A percentile compares a stretch with the other conserved stretches of the same genome.
These are phyloP conservation scores for Vitis hybrid DNA, from an alignment of 177 flowering plant species.

Conservation along the genomic window DNA sequence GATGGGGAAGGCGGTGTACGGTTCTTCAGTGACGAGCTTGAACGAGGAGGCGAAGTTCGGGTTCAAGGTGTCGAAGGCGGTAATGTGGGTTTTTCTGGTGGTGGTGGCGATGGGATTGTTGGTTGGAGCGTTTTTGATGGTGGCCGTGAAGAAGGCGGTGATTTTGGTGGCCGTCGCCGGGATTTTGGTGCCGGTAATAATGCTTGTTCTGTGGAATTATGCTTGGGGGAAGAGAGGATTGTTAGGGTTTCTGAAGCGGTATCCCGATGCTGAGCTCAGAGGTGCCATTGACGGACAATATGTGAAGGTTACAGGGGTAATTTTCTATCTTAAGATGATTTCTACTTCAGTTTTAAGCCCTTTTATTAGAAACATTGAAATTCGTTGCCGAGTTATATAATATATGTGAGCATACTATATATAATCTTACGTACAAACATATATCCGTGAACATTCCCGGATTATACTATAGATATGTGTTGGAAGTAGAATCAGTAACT, in stretches of 20 bases:
- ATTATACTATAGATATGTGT: too few species aligned
- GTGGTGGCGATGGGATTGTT: slow-evolving; percentile 59
- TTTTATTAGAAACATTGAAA: background rate
- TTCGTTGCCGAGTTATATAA: too few species aligned
- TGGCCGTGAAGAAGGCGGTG: slow-evolving; percentile 69
- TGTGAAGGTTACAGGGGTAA: slow-evolving; percentile 98
- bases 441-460: too few species aligned
- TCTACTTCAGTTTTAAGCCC: background rate
- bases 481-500: too few species aligned
- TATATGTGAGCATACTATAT: too few species aligned
- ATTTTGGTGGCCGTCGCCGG: slow-evolving; percentile 62
- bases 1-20: slow-evolving; percentile 54
- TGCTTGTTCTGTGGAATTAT: slow-evolving; percentile 58
- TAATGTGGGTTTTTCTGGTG: slow-evolving; percentile 65
- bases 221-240: slow-evolving; percentile 55
- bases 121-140: slow-evolving; percentile 75
- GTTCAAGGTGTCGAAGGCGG: slow-evolving; percentile 58
- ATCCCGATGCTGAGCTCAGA: slow-evolving; percentile 87
- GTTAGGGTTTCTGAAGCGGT: slow-evolving; percentile 53
- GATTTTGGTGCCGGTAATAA: slow-evolving; percentile 34
- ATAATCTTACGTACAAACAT: too few species aligned
- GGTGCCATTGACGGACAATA: slow-evolving; percentile 85
- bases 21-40: slow-evolving; percentile 69
- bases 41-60: slow-evolving; percentile 51
- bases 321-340: slow-evolving; percentile 1